phyloP scores from a whole-genome alignment of 495 filamentous ascomycete genomes.

The Cairneyella variabilis region DNA sequence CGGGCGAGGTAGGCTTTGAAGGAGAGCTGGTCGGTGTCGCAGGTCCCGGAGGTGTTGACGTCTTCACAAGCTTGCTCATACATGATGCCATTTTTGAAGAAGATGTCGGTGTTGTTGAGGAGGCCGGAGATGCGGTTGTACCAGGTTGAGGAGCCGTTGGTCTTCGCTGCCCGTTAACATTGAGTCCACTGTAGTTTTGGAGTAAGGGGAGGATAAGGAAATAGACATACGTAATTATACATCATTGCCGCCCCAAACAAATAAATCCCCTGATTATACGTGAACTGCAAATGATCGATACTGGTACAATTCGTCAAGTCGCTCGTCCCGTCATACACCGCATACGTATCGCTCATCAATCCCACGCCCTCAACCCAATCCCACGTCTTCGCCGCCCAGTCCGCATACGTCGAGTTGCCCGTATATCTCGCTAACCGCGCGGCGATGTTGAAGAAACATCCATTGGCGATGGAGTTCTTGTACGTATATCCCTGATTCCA shows the following conservation, averaged over 20 bases:
- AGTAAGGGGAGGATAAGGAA: not conserved
- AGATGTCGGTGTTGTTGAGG: conserved; percentile 30
- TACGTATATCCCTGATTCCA: conserved; percentile 78
- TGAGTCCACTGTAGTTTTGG: conserved; percentile 7
- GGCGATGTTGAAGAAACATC: conserved; percentile 77
- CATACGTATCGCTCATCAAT: conserved; percentile 57
- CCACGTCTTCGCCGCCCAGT: conserved; percentile 71
- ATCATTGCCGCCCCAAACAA: conserved; percentile 73
- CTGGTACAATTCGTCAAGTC: conserved; percentile 57
- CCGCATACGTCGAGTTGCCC: conserved; percentile 70
- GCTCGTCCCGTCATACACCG: conserved; percentile 69
- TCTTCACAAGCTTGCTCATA: conserved; percentile 74
- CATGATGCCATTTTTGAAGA: conserved; percentile 54
- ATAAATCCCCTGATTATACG: conserved; percentile 71
- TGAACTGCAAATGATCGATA: conserved; percentile 61
- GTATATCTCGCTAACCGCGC: conserved; percentile 74
- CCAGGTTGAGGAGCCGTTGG: conserved; percentile 30
- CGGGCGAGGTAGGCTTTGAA: conserved; percentile 85
- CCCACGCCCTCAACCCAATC: conserved; percentile 64
- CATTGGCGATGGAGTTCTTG: conserved; percentile 75
- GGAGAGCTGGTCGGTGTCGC: conserved; percentile 72
- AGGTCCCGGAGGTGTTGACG: conserved; percentile 33
- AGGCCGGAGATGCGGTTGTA: conserved; percentile 15
- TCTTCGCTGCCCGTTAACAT: conserved; percentile 33
- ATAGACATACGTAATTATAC: conserved; percentile 61